Evolutionary conservation across 306 rosid genomes (phyloP).

Genomic region (Inga leiocalycina): DNA sequence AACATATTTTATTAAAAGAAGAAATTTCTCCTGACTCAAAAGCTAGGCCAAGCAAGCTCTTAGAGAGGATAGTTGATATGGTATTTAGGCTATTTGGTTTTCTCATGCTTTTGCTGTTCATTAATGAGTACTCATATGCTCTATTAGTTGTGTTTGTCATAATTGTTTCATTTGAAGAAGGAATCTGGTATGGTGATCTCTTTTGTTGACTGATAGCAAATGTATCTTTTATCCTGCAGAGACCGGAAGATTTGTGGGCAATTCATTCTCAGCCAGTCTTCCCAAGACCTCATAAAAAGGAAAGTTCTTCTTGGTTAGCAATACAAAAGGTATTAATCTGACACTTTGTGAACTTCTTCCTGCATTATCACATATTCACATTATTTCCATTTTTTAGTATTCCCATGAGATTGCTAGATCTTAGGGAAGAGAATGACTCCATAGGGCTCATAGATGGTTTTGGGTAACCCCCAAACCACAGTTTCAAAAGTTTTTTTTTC

Average conservation of each 20-base stretch:
- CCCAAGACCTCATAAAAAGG: conserved; percentile 86
- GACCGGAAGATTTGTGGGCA: conserved; percentile 94
- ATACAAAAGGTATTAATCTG: conserved; percentile 65
- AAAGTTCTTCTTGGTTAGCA: conserved; percentile 84
- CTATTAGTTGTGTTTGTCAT: neutral
- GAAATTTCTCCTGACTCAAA: neutral
- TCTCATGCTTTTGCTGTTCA: neutral
- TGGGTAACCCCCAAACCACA: too few species aligned
- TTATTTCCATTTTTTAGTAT: neutral
- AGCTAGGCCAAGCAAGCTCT: neutral
- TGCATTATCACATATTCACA: conserved; percentile 18
- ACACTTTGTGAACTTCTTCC: conserved; percentile 29
- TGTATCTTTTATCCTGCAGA: conserved; percentile 50
- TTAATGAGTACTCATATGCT: conserved; percentile 1
- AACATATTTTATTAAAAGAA: too few species aligned
- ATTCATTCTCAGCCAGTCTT: conserved; percentile 76
- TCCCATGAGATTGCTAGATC: neutral
- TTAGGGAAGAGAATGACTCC: neutral
- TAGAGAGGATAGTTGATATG: neutral
- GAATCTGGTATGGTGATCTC: neutral
- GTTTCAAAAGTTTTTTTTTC: too few species aligned
- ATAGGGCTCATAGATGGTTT: conserved; percentile 14
- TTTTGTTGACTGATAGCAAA: conserved; percentile 22
- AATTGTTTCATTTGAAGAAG: conserved; percentile 24
- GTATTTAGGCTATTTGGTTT: neutral